Conservation (phyloP, 306 rosid species). For the Begonia masoniana region DNA sequence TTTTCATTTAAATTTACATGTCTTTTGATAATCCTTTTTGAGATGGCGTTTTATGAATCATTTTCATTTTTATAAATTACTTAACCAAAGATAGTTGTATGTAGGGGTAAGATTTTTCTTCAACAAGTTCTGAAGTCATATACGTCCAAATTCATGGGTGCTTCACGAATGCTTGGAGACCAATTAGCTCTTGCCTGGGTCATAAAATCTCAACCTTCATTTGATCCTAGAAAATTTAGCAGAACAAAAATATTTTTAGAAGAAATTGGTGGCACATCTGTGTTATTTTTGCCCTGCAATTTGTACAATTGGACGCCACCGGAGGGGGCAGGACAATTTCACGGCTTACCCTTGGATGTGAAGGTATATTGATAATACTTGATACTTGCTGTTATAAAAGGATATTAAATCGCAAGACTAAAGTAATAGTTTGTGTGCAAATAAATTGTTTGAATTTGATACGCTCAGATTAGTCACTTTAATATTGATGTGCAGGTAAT, state of each 20-base stretch:
- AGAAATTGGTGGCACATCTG: slow-evolving; percentile 42
- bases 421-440: too few relatives aligned
- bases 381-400: too few relatives aligned
- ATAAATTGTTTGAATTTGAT: not conserved
- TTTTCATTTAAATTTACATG: too few relatives aligned
- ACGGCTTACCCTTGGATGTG: slow-evolving; percentile 83
- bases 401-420: too few relatives aligned
- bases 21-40: too few relatives aligned
- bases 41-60: too few relatives aligned
- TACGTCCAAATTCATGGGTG: slow-evolving; percentile 44
- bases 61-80: too few relatives aligned
- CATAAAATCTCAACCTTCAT: slow-evolving; percentile 59
- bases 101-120: slow-evolving; percentile 72
- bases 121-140: slow-evolving; percentile 60
- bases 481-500: slow-evolving; percentile 40
- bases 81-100: not conserved
- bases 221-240: slow-evolving; percentile 47
- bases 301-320: slow-evolving; percentile 94
- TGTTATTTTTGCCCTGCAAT: slow-evolving; percentile 72
- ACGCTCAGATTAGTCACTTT: not conserved
- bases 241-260: slow-evolving; percentile 44
- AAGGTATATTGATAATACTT: slow-evolving; percentile 35
- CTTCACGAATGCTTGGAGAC: slow-evolving; percentile 94
- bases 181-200: slow-evolving; percentile 95
- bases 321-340: slow-evolving; percentile 97